A percentile compares a stretch with the other conserved stretches of the same genome.
These are phyloP conservation scores for Talinum fruticosum DNA, from an alignment of 148 eudicot genomes.

Conservation along the genomic window DNA sequence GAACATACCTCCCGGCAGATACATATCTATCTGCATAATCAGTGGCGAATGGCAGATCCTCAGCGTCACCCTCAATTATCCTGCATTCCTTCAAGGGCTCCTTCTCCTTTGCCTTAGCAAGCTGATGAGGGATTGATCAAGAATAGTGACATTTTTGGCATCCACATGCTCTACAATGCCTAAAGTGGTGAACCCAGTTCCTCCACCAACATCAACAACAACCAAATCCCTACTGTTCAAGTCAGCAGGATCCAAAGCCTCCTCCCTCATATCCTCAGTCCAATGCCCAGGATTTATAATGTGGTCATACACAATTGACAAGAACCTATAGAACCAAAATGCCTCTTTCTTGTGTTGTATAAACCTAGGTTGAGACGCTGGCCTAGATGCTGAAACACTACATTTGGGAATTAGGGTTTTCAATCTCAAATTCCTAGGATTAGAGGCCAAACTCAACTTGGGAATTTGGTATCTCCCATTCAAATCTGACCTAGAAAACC, in stretches of 20 bases:
- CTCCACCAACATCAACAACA: slow-evolving; percentile 93
- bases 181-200: slow-evolving; percentile 82
- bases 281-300: slow-evolving; percentile 78
- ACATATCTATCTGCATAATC: slow-evolving; percentile 92
- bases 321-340: slow-evolving; percentile 85
- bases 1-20: slow-evolving; percentile 82
- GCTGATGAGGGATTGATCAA: slow-evolving; percentile 96
- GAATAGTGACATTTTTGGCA: slow-evolving; percentile 90
- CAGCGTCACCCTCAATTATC: slow-evolving; percentile 88
- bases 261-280: slow-evolving; percentile 90
- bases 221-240: slow-evolving; percentile 46
- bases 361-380: slow-evolving; percentile 85
- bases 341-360: slow-evolving; percentile 93
- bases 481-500: slow-evolving; percentile 44
- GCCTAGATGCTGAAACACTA: slow-evolving; percentile 65
- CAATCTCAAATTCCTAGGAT: slow-evolving; percentile 24
- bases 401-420: slow-evolving; percentile 50
- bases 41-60: slow-evolving; percentile 85
- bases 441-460: slow-evolving; percentile 29
- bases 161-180: slow-evolving; percentile 83
- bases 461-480: slow-evolving; percentile 32
- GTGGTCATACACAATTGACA: slow-evolving; percentile 76
- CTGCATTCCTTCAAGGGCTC: slow-evolving; percentile 82
- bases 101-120: slow-evolving; percentile 80
- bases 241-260: slow-evolving; percentile 86